Evolutionary conservation across 2,329 filamentous ascomycete species (phyloP), one percentile per base, ranked within the genome.

Genomic region (Stemphylium beticola): DNA sequence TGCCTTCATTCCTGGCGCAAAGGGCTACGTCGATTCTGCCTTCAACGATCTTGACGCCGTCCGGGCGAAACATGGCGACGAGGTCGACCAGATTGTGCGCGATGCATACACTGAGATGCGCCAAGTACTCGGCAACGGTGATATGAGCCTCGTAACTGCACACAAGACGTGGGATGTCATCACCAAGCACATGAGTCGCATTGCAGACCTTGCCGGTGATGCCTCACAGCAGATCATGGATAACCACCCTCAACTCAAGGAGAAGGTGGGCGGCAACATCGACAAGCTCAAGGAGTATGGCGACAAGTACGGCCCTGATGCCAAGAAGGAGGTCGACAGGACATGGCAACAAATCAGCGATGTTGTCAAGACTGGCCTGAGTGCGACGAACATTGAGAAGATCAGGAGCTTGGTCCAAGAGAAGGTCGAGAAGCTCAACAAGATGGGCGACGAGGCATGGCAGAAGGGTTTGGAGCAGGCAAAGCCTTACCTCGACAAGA

Each of bases 401-500:
- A 76, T 86, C 18, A 81, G 83, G 57, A 82, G 85, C 61, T 69
- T 92, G 34, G 78, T 91, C 1, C 81, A 91, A 55, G 87, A 92
- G 45, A 92, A 90, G 82, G 79, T 82, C 2, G 77, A 90, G 68
- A 80, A 89, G 72, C 67, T 92, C 29, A 82, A 84, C 75, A 83
- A 87, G 74, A 75, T 91, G 2, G 88, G 87, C 18, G 87, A 92
- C 36, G 82, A 91, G 74, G 85, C 86, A 0, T 92, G 87, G 87
- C 80, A 86, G 61, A 88, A 90, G 78, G 87, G 85, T 0, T 69
- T 90, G 41, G 86, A 92, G 75, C 80, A 90, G 74, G 86, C 85
- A 32, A 86, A 89, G 78, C 88, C 89, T 0, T 84, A 86, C 55
- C 81, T 92, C 0, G 88, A 92, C 63, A 91, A 91, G 81, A 90